A percentile compares a stretch with the other conserved stretches of the same genome.
phyloP scores from a whole-genome alignment of 176 grass and related monocot genomes.

The bread wheat (Triticum aestivum) region DNA sequence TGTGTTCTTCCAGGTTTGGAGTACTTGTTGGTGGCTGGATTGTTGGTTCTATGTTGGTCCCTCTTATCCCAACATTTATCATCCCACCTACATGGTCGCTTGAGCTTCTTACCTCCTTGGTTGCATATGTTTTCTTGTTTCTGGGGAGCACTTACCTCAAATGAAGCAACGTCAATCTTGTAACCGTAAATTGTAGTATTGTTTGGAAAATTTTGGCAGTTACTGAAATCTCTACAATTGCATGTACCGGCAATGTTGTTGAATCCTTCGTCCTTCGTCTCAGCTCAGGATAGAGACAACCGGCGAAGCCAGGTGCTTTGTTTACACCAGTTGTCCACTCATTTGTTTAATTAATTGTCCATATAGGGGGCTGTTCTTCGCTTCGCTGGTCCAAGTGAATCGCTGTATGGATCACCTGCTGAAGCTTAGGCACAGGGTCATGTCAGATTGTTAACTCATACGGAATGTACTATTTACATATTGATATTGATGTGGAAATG shows the following conservation, averaged over 20 bases:
- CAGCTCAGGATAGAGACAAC: background rate
- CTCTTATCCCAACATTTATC: constrained; percentile 72
- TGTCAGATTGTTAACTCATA: background rate
- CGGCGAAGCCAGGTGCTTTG: background rate
- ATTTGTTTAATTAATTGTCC: background rate
- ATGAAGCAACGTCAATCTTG: constrained; percentile 34
- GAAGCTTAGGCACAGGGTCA: background rate
- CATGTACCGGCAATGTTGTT: background rate
- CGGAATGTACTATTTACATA: background rate
- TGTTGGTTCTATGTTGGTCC: constrained; percentile 68
- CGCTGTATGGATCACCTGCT: background rate
- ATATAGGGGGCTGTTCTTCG: background rate
- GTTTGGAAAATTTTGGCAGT: constrained; percentile 8
- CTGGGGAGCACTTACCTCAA: constrained; percentile 84
- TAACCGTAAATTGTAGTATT: constrained; percentile 24
- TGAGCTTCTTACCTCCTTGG: constrained; percentile 86
- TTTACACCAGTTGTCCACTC: background rate
- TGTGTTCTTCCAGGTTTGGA: constrained; percentile 61
- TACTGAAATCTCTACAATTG: constrained; percentile 10
- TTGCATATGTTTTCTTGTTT: constrained; percentile 90
- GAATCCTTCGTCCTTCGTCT: background rate
- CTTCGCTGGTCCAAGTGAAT: background rate
- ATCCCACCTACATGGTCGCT: constrained; percentile 91
- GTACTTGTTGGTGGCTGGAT: constrained; percentile 84
- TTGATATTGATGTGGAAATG: background rate